Base-by-base conservation (phyloP, 1,139 yeast species). In the Suhomyces atakaporum region DNA sequence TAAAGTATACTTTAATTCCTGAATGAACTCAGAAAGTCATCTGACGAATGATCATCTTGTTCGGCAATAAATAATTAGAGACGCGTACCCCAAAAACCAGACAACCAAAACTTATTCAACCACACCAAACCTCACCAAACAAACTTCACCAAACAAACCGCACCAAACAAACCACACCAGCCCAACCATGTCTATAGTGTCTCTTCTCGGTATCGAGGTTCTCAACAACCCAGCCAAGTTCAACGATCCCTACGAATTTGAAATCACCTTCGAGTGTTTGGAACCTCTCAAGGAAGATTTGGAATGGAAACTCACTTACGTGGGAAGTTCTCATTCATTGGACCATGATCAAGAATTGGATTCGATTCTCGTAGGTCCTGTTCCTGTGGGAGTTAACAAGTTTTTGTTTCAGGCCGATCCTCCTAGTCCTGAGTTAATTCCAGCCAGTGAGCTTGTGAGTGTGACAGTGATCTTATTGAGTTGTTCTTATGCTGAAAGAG, bases 261-360 rank as follows among this genome's bases (percentile, higher is more conserved):
- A 94, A 62, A 92, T 92, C 62, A 92, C 98, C 1, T 92, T 92
- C 57, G 98, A 92, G 61, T 92, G 98, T 59, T 70, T 92, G 35
- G 98, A 92, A 60, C 90, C 96, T 1, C 69, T 92, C 47, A 86
- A 85, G 56, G 94, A 90, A 56, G 97, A 92, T 59, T 71, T 92
- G 43, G 98, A 94, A 60, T 92, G 98, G 98, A 92, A 92, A 60
- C 69, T 92, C 45, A 92, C 97, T 3, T 92, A 92, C 52, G 98
- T 92, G 33, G 98, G 99, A 1, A 86, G 96, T 7, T 89, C 96
- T 1, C 76, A 94, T 36, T 88, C 96, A 23, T 60, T 88, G 41
- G 97, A 92, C 50, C 97, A 92, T 52, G 99, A 92, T 61, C 98
- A 94, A 63, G 97, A 90, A 57, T 69, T 92, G 39, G 99, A 92